phyloP scores from a whole-genome alignment of 768 basidiomycete species.

The Mycena polygramma region DNA sequence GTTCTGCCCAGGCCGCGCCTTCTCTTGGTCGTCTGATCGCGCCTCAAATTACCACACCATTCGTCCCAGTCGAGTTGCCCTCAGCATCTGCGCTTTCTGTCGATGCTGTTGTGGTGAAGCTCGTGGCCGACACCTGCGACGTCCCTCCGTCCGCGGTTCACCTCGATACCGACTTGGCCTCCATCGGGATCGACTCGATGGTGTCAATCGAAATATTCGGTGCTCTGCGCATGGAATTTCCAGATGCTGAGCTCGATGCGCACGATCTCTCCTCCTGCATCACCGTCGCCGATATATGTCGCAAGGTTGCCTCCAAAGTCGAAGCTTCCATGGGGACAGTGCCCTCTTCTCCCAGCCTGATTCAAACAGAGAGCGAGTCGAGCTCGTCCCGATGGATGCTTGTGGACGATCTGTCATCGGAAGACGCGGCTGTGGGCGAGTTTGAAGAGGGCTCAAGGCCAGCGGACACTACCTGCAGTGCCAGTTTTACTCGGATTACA shows the following conservation, averaged over 20 bases:
- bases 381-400: conserved; percentile 56
- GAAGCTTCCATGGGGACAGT: too few species aligned
- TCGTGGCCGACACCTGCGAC: conserved; percentile 59
- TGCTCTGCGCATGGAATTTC: conserved; percentile 52
- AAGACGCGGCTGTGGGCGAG: conserved; percentile 4
- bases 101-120: conserved; percentile 45
- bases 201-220: conserved; percentile 69
- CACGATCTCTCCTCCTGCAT: conserved; percentile 50
- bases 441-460: too few species aligned
- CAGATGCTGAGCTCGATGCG: conserved; percentile 45
- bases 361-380: conserved; percentile 34
- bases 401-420: conserved; percentile 51
- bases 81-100: conserved; percentile 12
- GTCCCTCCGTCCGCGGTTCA: conserved; percentile 39
- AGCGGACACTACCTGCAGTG: not conserved
- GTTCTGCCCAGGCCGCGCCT: too few species aligned
- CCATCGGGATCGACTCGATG: conserved; percentile 75
- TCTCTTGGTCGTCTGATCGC: too few species aligned
- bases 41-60: too few species aligned
- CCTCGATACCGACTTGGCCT: conserved; percentile 46
- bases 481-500: conserved; percentile 26
- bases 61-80: not conserved
- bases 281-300: conserved; percentile 53
- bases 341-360: too few species aligned
- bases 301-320: conserved; percentile 42